phyloP scores from a whole-genome alignment of 2,329 filamentous ascomycete species.

The Xylaria sp. region DNA sequence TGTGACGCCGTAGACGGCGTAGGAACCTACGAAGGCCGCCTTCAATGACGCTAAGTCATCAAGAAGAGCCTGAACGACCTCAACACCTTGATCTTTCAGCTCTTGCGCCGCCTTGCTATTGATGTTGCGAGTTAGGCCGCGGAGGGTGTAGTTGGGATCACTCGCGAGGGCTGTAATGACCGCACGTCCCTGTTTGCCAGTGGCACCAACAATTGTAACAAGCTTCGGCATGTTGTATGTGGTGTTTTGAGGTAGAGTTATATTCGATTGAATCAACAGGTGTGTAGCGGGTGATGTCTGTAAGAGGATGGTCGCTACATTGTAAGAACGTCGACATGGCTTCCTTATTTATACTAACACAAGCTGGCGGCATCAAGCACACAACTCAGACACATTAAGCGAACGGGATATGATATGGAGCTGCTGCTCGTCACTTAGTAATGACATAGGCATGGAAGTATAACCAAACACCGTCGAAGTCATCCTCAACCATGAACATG shows the following conservation, averaged over 20 bases:
- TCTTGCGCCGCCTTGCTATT: slow-evolving; percentile 15
- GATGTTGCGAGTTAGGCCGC: slow-evolving; percentile 29
- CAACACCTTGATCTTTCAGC: slow-evolving; percentile 17
- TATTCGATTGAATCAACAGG: neutral
- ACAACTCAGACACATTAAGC: neutral
- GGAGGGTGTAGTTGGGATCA: slow-evolving; percentile 31
- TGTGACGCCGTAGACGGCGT: slow-evolving; percentile 35
- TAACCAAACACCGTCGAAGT: neutral
- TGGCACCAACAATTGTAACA: slow-evolving; percentile 34
- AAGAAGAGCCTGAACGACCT: slow-evolving; percentile 24
- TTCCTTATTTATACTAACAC: slow-evolving; percentile 7
- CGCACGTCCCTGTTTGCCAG: slow-evolving; percentile 28
- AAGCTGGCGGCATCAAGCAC: neutral
- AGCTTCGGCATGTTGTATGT: slow-evolving; percentile 24
- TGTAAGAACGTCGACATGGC: neutral
- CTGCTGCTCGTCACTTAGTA: slow-evolving; percentile 4
- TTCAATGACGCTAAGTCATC: slow-evolving; percentile 22
- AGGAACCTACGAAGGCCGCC: slow-evolving; percentile 29
- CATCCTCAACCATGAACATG: neutral
- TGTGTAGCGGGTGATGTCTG: neutral
- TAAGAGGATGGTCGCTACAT: neutral
- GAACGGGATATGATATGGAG: neutral
- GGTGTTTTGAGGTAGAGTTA: neutral
- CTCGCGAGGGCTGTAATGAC: slow-evolving; percentile 25
- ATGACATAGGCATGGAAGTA: neutral